Percentiles rank a stretch among this genome's conserved stretches.
These are phyloP conservation scores for Dicorynia guianensis DNA, from an alignment of 306 rosid species.

Conservation along the genomic window DNA sequence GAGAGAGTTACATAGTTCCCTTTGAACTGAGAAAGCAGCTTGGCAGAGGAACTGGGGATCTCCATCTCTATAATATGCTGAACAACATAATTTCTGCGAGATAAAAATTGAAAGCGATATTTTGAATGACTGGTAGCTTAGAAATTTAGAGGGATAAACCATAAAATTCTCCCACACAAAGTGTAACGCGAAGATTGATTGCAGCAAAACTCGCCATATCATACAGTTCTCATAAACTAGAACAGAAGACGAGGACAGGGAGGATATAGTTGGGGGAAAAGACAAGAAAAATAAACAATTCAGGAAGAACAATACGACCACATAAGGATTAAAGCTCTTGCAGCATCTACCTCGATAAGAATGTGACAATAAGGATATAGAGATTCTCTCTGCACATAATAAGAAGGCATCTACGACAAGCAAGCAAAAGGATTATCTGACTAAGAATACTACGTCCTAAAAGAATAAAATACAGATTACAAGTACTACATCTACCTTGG, in stretches of 20 bases:
- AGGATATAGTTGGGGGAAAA: too few species aligned
- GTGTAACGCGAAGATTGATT: too few species aligned
- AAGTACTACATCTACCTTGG: neutral
- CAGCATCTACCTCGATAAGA: neutral
- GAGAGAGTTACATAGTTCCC: conserved; percentile 64
- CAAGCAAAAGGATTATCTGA: neutral
- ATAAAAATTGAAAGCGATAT: conserved; percentile 1
- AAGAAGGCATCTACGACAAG: neutral
- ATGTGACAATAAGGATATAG: neutral
- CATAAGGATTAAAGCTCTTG: neutral
- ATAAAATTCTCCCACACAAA: too few species aligned
- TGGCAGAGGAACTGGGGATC: conserved; percentile 46
- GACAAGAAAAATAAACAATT: neutral
- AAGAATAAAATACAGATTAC: neutral
- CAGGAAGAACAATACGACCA: neutral
- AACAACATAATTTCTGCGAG: conserved; percentile 75
- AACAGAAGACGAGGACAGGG: neutral
- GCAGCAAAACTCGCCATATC: neutral
- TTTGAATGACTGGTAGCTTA: neutral
- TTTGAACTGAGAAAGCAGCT: conserved; percentile 56
- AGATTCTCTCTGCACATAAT: neutral
- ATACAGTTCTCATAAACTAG: neutral
- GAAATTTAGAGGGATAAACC: neutral
- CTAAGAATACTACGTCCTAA: neutral
- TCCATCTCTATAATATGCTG: conserved; percentile 66